These are phyloP conservation scores for Monosporascus sp. DNA, from an alignment of 2,329 filamentous ascomycete genomes.

Conservation along the genomic window DNA sequence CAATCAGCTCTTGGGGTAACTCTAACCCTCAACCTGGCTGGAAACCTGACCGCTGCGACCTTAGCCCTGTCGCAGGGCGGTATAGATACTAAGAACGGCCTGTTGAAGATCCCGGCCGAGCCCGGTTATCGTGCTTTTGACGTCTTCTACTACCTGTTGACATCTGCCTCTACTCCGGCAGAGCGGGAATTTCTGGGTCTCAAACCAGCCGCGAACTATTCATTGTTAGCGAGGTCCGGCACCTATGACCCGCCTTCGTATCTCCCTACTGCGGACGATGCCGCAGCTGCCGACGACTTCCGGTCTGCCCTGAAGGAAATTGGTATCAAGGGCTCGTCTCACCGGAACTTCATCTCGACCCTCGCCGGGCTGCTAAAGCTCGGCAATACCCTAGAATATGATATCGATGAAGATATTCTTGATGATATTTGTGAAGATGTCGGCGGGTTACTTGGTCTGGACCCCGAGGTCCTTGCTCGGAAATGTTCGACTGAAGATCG, in stretches of 20 bases:
- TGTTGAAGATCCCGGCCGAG: conserved; percentile 75
- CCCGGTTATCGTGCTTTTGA: conserved; percentile 88
- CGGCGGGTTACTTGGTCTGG: conserved; percentile 75
- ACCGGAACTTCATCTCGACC: conserved; percentile 78
- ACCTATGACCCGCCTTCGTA: conserved; percentile 85
- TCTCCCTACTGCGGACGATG: conserved; percentile 87
- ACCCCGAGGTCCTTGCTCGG: conserved; percentile 72
- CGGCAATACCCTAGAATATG: conserved; percentile 81
- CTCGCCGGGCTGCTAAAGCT: conserved; percentile 85
- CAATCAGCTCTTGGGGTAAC: conserved; percentile 77
- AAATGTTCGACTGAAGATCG: conserved; percentile 83
- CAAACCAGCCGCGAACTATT: conserved; percentile 69
- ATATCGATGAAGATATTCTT: conserved; percentile 76
- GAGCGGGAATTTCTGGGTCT: conserved; percentile 86
- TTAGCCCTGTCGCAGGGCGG: conserved; percentile 80
- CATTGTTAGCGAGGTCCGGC: conserved; percentile 72
- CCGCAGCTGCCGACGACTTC: conserved; percentile 89
- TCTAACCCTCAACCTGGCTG: conserved; percentile 74
- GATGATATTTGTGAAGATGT: conserved; percentile 89
- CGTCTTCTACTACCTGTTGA: conserved; percentile 94
- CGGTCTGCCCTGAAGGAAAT: conserved; percentile 80
- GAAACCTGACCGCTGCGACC: conserved; percentile 69
- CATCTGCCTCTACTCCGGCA: conserved; percentile 80
- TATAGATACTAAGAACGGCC: conserved; percentile 74
- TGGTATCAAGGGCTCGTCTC: conserved; percentile 81